phyloP scores from a whole-genome alignment of 1,284 basidiomycete species.

The Crocinoboletus sp. region DNA sequence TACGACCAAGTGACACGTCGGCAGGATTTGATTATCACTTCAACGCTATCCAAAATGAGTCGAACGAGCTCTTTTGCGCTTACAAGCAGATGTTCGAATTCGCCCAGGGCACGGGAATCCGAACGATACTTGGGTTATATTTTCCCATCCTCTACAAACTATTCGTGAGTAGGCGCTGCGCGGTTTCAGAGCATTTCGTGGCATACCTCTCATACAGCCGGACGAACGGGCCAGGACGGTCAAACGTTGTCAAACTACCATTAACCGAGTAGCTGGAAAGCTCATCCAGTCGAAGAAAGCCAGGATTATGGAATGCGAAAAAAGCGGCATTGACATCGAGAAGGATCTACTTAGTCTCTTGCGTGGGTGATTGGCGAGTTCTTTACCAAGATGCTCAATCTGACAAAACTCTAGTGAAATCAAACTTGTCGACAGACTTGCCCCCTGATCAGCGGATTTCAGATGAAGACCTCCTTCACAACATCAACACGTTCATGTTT shows the following conservation, averaged over 20 bases:
- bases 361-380: slow-evolving; percentile 38
- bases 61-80: slow-evolving; percentile 68
- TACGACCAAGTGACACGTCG: not conserved
- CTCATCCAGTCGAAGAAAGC: slow-evolving; percentile 68
- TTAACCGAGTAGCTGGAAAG: slow-evolving; percentile 60
- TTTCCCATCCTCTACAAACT: slow-evolving; percentile 52
- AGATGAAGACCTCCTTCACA: slow-evolving; percentile 75
- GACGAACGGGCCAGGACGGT: slow-evolving; percentile 47
- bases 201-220: slow-evolving; percentile 40
- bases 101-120: slow-evolving; percentile 45
- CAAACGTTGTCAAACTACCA: slow-evolving; percentile 53
- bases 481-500: slow-evolving; percentile 84
- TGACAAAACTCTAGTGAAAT: slow-evolving; percentile 52
- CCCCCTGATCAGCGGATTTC: slow-evolving; percentile 67
- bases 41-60: slow-evolving; percentile 69
- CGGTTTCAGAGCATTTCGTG: not conserved
- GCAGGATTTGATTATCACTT: slow-evolving; percentile 77
- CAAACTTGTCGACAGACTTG: slow-evolving; percentile 61
- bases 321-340: slow-evolving; percentile 43
- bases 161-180: slow-evolving; percentile 44
- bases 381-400: not conserved
- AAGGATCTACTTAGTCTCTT: slow-evolving; percentile 67
- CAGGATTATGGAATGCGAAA: slow-evolving; percentile 56
- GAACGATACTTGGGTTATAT: slow-evolving; percentile 53
- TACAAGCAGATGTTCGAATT: slow-evolving; percentile 81